Conservation (phyloP, 495 filamentous ascomycete genomes). For the Penicillium fimorum region DNA sequence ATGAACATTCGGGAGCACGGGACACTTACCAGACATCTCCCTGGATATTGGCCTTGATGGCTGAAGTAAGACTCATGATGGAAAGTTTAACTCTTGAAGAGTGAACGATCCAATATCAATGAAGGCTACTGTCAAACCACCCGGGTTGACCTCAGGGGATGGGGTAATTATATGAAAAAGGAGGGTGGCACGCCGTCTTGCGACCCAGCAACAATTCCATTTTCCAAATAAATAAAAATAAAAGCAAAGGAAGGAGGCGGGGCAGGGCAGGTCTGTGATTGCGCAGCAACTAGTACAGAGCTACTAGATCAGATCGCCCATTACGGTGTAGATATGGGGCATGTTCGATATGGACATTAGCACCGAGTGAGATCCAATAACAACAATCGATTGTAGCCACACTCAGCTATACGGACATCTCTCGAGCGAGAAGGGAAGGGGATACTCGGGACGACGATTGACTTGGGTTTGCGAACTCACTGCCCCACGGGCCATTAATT, state of each 20-base stretch:
- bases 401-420: background rate
- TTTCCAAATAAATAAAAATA: background rate
- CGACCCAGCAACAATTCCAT: background rate
- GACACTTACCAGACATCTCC: conserved; percentile 15
- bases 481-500: background rate
- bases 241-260: background rate
- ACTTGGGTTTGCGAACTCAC: background rate
- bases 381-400: background rate
- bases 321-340: background rate
- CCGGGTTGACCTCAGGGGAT: background rate
- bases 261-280: background rate
- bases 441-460: background rate
- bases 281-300: background rate
- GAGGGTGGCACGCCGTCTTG: background rate
- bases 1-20: background rate
- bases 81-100: background rate
- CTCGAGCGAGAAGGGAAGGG: background rate
- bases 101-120: background rate
- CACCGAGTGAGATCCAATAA: background rate
- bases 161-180: conserved; percentile 3
- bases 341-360: background rate
- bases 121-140: background rate
- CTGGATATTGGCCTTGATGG: conserved; percentile 17
- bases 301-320: background rate
- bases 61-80: conserved; percentile 2